phyloP scores from a whole-genome alignment of 2,329 filamentous ascomycete species.

The Fusarium nanum region DNA sequence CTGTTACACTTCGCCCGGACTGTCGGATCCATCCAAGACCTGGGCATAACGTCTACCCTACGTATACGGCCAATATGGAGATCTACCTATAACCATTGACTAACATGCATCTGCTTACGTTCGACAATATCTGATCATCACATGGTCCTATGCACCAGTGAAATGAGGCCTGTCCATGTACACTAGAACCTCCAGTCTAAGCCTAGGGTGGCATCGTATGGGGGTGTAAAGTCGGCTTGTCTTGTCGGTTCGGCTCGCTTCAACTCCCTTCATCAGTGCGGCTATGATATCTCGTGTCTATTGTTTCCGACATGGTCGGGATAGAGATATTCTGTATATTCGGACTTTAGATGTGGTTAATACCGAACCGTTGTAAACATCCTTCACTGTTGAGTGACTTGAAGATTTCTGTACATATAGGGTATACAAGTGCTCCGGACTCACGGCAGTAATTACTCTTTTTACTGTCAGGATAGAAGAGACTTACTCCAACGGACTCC shows the following conservation, averaged over 20 bases:
- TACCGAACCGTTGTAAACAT: neutral
- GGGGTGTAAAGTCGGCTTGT: neutral
- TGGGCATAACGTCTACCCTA: neutral
- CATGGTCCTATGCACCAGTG: neutral
- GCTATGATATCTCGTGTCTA: neutral
- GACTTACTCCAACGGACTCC: neutral
- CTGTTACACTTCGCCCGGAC: neutral
- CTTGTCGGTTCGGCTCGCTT: slow-evolving; percentile 13
- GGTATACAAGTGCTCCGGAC: neutral
- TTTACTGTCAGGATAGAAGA: neutral
- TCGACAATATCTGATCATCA: neutral
- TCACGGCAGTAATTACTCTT: neutral
- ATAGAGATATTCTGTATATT: neutral
- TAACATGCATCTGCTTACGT: neutral
- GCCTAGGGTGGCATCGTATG: neutral
- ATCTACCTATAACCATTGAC: neutral
- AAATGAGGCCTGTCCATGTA: neutral
- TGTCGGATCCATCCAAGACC: neutral
- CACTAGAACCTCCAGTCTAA: no score
- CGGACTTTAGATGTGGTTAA: neutral
- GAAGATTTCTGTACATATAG: neutral
- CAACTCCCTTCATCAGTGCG: neutral
- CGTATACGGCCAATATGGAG: neutral
- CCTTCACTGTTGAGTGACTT: neutral
- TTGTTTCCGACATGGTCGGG: neutral